Evolutionary conservation across 2,329 filamentous ascomycete genomes (phyloP).

Genomic region (Mollisiaceae sp.): DNA sequence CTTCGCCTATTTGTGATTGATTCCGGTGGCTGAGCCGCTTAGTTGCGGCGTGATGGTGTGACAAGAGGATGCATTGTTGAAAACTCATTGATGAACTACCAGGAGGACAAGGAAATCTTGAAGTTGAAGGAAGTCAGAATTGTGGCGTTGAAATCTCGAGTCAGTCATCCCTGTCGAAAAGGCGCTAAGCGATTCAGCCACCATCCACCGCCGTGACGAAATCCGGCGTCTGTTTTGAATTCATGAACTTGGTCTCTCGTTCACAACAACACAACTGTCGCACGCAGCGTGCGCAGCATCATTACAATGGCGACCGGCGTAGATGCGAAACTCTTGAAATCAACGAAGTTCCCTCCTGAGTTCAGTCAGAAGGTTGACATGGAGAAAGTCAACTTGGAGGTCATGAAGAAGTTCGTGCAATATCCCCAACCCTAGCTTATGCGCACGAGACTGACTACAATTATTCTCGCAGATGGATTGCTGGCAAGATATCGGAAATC

Average conservation of each 20-base stretch:
- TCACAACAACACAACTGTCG: slow-evolving; percentile 13
- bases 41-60: no score
- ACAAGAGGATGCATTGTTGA: no score
- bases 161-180: not conserved
- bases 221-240: slow-evolving; percentile 17
- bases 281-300: slow-evolving; percentile 19
- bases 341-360: slow-evolving; percentile 91
- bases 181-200: slow-evolving; percentile 29
- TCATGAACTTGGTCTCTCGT: not conserved
- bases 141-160: slow-evolving; percentile 7
- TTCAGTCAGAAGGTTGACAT: slow-evolving; percentile 97
- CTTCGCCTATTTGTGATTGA: no score
- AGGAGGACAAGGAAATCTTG: not conserved
- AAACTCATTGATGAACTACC: no score
- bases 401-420: slow-evolving; percentile 87
- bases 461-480: slow-evolving; percentile 77
- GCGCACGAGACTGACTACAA: slow-evolving; percentile 27
- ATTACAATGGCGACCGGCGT: slow-evolving; percentile 77
- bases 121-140: not conserved
- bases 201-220: slow-evolving; percentile 26
- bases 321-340: slow-evolving; percentile 86
- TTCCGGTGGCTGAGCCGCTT: no score
- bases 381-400: slow-evolving; percentile 93
- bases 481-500: slow-evolving; percentile 83
- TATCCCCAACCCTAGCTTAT: slow-evolving; percentile 23